These are phyloP conservation scores for Sporothrix protearum DNA, from an alignment of 2,329 filamentous ascomycete genomes.

Conservation along the genomic window DNA sequence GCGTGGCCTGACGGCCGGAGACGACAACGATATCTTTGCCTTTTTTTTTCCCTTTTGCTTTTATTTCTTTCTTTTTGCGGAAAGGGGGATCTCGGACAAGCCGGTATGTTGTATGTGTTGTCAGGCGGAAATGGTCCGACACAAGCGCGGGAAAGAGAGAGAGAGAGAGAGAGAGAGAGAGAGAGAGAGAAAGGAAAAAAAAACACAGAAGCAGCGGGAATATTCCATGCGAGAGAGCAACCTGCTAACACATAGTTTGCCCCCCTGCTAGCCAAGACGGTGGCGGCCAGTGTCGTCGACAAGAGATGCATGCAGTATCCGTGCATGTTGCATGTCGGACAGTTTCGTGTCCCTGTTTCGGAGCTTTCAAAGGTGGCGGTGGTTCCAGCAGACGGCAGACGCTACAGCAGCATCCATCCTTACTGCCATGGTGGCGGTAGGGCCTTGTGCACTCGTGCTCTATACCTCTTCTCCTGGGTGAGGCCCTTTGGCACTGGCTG, in stretches of 20 bases:
- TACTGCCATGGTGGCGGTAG: not conserved
- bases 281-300: not conserved
- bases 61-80: not conserved
- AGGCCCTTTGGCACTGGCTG: not conserved
- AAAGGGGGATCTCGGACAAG: not conserved
- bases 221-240: not conserved
- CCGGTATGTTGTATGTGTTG: conserved; percentile 13
- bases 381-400: not conserved
- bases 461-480: not conserved
- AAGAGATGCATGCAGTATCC: not conserved
- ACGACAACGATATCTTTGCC: not conserved
- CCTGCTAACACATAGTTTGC: not conserved
- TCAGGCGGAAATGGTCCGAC: not conserved
- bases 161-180: not conserved
- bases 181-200: not conserved
- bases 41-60: too few species aligned
- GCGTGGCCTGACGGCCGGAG: conserved; percentile 35
- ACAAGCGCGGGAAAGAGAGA: not conserved
- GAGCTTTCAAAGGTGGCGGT: not conserved
- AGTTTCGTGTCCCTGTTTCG: not conserved
- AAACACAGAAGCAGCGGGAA: not conserved
- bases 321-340: not conserved
- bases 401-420: not conserved
- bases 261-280: not conserved
- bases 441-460: not conserved